Conservation (phyloP, 1,139 yeast genomes). For the Groenewaldozyma auringiensis region DNA sequence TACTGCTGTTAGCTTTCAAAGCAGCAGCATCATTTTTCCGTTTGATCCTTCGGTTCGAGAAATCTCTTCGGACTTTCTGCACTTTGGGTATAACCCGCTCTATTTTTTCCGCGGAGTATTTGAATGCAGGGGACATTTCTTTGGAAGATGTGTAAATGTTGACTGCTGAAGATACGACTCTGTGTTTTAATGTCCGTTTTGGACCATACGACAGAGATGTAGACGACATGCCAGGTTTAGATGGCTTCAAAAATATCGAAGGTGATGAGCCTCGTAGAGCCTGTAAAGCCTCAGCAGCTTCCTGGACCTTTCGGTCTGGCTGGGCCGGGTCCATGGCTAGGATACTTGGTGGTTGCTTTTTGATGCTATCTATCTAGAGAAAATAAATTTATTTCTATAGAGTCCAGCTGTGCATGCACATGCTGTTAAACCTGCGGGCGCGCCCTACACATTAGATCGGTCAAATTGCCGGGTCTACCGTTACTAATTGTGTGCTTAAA, state of each 20-base stretch:
- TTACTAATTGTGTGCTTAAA: no score
- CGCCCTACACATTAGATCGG: no score
- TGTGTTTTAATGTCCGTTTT: conserved; percentile 14
- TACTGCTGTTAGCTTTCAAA: conserved; percentile 4
- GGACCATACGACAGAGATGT: conserved; percentile 1
- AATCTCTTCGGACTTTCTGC: conserved; percentile 2
- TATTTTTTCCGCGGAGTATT: conserved; percentile 59
- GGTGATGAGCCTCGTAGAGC: conserved; percentile 1
- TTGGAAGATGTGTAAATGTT: conserved; percentile 52
- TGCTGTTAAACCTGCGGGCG: no score
- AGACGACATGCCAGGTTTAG: neutral
- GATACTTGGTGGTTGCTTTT: no score
- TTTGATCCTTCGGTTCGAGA: conserved; percentile 3
- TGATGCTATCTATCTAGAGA: no score
- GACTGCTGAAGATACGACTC: conserved; percentile 46
- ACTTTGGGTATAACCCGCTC: conserved; percentile 47
- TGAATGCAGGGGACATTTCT: conserved; percentile 48
- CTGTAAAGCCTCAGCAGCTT: conserved; percentile 4
- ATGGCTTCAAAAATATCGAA: neutral
- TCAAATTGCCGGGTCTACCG: no score
- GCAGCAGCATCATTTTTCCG: conserved; percentile 1
- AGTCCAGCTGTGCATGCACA: no score
- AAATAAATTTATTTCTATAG: no score
- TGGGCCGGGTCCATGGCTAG: neutral
- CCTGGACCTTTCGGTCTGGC: conserved; percentile 1